phyloP scores from a whole-genome alignment of 352 stramenopile species.

The Elongisporangium anandrum region DNA sequence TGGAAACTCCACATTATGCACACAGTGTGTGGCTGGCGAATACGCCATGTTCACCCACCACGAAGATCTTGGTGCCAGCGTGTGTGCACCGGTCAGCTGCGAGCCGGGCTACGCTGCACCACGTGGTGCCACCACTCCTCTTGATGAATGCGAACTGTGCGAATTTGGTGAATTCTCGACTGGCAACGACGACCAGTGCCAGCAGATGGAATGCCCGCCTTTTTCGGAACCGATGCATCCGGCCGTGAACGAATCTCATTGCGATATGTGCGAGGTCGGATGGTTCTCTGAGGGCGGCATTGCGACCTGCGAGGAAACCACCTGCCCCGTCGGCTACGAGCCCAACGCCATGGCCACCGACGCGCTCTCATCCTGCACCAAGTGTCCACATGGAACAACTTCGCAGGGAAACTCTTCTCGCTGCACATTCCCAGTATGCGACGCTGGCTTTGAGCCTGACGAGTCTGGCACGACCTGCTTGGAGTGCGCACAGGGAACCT shows the following conservation, averaged over 20 bases:
- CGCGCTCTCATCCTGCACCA: conserved; percentile 17
- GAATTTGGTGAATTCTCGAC: conserved; percentile 25
- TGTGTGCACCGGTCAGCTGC: conserved; percentile 17
- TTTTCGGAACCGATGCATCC: conserved; percentile 20
- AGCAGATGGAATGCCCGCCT: conserved; percentile 21
- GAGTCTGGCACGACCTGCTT: conserved; percentile 21
- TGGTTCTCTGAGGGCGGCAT: conserved; percentile 30
- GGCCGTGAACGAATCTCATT: conserved; percentile 19
- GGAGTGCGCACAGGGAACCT: conserved; percentile 21
- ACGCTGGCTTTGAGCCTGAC: conserved; percentile 35
- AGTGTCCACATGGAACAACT: conserved; percentile 26
- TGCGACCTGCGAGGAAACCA: conserved; percentile 14
- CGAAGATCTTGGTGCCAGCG: conserved; percentile 20
- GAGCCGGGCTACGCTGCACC: conserved; percentile 12
- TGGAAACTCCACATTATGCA: conserved; percentile 15
- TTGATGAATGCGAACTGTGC: conserved; percentile 19
- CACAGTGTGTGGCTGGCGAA: conserved; percentile 15
- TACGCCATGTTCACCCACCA: conserved; percentile 13
- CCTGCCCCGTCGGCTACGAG: conserved; percentile 23
- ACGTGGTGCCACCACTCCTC: conserved; percentile 10
- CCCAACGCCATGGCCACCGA: conserved; percentile 24
- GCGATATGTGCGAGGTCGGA: conserved; percentile 20
- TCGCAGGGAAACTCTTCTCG: conserved; percentile 25
- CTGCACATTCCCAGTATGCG: conserved; percentile 30
- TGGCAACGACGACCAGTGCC: conserved; percentile 23